Evolutionary conservation across 2,329 filamentous ascomycete genomes (phyloP), one percentile per base, ranked within the genome.

Genomic region (Coniella vitis): DNA sequence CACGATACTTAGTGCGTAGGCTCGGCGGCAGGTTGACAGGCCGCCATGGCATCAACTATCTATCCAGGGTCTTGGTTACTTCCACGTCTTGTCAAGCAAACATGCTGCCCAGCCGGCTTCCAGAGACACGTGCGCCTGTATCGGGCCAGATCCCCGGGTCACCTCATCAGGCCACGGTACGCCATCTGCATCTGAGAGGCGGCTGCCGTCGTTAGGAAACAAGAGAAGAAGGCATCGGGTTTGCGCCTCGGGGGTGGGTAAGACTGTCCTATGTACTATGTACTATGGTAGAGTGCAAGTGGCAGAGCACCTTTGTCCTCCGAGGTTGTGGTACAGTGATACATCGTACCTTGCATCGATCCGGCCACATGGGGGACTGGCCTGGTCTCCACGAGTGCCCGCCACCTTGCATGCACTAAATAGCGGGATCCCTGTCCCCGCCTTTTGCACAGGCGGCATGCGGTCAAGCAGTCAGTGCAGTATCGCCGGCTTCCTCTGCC

Each of bases 391-490:
- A 47, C 44, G 12, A 34, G 25, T 29, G 25, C 25, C 43, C 35
- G 22, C 42, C n/a, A 17, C 32, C 8, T 31, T 25, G 31, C 19
- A 38, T 37, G 38, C 36, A n/a, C n/a, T n/a, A n/a, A n/a, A n/a
- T n/a, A 32, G 21, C 5, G 25, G 25, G 36, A 47, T 35, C 45
- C 45, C 45, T 47, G 45, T 41, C 38, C 45, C 45, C 45, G 45
- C 45, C 45, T 47, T 47, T 47, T 47, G 25, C 45, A 47, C 37
- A 29, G 40, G 45, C 31, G 37, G 45, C 45, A 22, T 29, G 32
- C 40, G 40, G 40, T 25, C 45, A 34, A 36, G 38, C 36, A 20
- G 16, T 29, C 35, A 32, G 13, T 38, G 34, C 21, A 9, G 37
- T 34, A 47, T 35, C 31, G 37, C 25, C 45, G 37, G 45, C 31